phyloP scores from a whole-genome alignment of 768 basidiomycete genomes.

The Pilatotrama ljubarskyi region DNA sequence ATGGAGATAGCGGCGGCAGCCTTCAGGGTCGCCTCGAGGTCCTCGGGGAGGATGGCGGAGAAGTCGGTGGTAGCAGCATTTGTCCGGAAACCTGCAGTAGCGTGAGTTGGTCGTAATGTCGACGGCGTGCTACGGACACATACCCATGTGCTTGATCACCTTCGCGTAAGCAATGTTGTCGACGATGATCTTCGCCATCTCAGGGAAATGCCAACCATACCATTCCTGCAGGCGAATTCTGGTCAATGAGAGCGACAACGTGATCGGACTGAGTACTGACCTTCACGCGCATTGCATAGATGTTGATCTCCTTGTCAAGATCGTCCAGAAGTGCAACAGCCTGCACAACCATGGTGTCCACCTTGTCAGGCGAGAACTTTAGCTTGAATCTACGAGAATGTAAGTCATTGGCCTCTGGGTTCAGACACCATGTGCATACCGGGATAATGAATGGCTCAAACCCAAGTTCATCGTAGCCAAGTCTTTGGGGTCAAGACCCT shows the following conservation, averaged over 20 bases:
- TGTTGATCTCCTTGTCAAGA: slow-evolving; percentile 99
- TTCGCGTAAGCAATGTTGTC: slow-evolving; percentile 98
- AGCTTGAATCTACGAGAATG: slow-evolving; percentile 78
- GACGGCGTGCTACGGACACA: too few species aligned
- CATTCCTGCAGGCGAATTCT: slow-evolving; percentile 73
- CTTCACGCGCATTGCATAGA: slow-evolving; percentile 99
- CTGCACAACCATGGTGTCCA: slow-evolving; percentile 99
- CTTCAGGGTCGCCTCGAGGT: slow-evolving; percentile 92
- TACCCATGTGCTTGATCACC: slow-evolving; percentile 89
- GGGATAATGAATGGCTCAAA: slow-evolving; percentile 93
- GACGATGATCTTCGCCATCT: slow-evolving; percentile 97
- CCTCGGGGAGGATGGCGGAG: slow-evolving; percentile 90
- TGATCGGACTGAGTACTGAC: slow-evolving; percentile 40
- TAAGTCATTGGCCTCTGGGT: neutral
- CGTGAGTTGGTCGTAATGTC: neutral
- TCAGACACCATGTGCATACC: slow-evolving; percentile 41
- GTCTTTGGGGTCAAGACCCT: slow-evolving; percentile 91
- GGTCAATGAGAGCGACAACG: neutral
- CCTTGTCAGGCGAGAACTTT: slow-evolving; percentile 99
- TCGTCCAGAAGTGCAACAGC: slow-evolving; percentile 98
- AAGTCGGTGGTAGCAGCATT: slow-evolving; percentile 88
- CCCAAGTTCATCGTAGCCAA: slow-evolving; percentile 97
- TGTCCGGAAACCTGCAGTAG: slow-evolving; percentile 79
- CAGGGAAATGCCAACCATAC: slow-evolving; percentile 99
- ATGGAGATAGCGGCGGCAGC: slow-evolving; percentile 97